Percentiles rank a stretch among this genome's conserved stretches.
phyloP scores from a whole-genome alignment of 345 rosid genomes.

The Rhodamnia rubescens region DNA sequence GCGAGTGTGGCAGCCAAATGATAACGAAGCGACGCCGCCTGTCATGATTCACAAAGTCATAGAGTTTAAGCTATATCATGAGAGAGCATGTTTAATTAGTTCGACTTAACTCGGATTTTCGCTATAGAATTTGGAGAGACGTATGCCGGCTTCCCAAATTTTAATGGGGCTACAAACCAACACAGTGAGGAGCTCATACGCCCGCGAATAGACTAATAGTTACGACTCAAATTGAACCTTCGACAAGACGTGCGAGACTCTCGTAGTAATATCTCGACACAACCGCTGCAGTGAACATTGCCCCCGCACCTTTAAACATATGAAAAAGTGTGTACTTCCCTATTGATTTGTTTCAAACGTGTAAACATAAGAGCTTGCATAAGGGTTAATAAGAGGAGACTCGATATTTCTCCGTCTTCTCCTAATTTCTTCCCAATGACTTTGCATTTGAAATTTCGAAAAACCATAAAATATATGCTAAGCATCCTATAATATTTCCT shows the following conservation, averaged over 20 bases:
- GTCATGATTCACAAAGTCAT: not conserved
- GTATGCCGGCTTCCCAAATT: rapidly evolving
- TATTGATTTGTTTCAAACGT: not conserved
- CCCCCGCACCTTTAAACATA: not conserved
- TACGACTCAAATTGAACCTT: not conserved
- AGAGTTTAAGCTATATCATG: not conserved
- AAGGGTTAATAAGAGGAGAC: not conserved
- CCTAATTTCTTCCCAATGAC: not conserved
- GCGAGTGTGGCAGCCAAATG: rapidly evolving
- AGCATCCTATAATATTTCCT: not conserved
- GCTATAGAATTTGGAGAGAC: not conserved
- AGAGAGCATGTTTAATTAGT: not conserved
- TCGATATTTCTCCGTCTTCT: not conserved
- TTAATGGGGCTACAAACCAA: rapidly evolving
- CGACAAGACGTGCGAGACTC: not conserved
- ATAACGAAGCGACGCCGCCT: rapidly evolving
- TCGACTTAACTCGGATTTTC: rapidly evolving
- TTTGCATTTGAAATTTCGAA: not conserved
- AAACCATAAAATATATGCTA: not conserved
- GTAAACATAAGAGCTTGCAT: not conserved
- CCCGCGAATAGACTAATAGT: not conserved
- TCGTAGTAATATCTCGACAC: too few species aligned
- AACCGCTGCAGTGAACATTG: too few species aligned
- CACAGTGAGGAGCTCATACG: not conserved
- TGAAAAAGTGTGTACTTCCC: too few species aligned